Conservation (phyloP, 2,329 filamentous ascomycete species). For the Penicillium paneum region DNA sequence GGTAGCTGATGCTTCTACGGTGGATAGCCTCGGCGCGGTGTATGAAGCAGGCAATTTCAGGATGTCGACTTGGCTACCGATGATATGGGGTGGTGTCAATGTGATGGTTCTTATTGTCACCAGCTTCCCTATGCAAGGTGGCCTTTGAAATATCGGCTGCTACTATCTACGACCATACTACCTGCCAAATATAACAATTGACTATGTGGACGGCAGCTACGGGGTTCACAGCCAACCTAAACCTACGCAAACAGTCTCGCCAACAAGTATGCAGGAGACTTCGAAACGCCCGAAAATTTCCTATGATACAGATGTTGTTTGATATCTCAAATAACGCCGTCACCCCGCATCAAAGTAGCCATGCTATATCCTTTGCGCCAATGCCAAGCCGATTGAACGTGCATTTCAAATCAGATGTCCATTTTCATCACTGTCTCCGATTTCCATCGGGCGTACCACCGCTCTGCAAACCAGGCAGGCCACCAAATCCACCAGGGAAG, state of each 20-base stretch:
- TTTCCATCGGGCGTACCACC: constrained; percentile 45
- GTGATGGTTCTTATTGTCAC: constrained; percentile 78
- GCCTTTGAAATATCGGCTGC: constrained; percentile 55
- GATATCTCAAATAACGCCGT: constrained; percentile 18
- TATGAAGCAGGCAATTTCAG: constrained; percentile 79
- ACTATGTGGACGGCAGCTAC: background rate
- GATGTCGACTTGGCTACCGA: constrained; percentile 93
- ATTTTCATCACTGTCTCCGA: constrained; percentile 50
- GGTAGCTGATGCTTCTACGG: constrained; percentile 1
- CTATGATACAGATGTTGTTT: constrained; percentile 18
- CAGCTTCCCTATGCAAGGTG: constrained; percentile 89
- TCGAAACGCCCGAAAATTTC: constrained; percentile 3
- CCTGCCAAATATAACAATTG: background rate
- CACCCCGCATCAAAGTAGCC: constrained; percentile 7
- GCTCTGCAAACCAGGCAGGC: constrained; percentile 36
- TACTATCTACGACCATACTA: background rate
- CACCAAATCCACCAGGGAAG: constrained; percentile 32
- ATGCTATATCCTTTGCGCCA: constrained; percentile 23
- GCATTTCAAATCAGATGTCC: constrained; percentile 1
- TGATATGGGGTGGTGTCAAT: constrained; percentile 83
- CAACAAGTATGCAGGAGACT: background rate
- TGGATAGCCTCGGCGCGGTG: constrained; percentile 66
- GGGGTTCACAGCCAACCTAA: background rate
- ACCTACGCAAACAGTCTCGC: background rate
- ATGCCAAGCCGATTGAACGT: constrained; percentile 12